Evolutionary conservation across 108 stramenopile species (phyloP).

Genomic region (Nannochloropsis oceanica): DNA sequence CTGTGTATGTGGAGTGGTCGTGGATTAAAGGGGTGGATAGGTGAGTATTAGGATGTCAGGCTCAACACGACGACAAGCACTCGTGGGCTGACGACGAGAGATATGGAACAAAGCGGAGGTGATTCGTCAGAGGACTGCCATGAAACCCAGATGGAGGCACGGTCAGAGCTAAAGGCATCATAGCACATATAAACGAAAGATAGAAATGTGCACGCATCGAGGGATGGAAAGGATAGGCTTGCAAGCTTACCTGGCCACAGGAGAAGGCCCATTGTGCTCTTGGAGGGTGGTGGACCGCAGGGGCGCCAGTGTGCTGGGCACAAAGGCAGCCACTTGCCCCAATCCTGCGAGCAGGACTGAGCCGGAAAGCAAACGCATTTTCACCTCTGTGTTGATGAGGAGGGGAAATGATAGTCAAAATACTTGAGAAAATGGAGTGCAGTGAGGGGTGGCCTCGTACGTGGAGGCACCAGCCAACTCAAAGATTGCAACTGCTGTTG

Average conservation of each 20-base stretch:
- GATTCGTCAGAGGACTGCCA: too few species aligned
- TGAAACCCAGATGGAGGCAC: too few species aligned
- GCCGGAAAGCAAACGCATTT: neutral
- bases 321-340: neutral
- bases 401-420: too few species aligned
- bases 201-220: too few species aligned
- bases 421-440: too few species aligned
- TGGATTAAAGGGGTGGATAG: too few species aligned
- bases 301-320: neutral
- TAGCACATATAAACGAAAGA: too few species aligned
- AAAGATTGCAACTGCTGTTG: neutral
- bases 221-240: neutral
- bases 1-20: neutral
- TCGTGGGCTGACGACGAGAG: too few species aligned
- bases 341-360: neutral
- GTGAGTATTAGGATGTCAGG: too few species aligned
- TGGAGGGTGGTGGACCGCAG: neutral
- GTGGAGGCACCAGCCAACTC: neutral
- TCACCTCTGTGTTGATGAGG: neutral
- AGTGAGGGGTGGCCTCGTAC: neutral
- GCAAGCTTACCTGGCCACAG: neutral
- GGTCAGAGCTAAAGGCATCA: too few species aligned
- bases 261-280: neutral
- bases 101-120: too few species aligned
- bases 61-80: too few species aligned